phyloP scores from a whole-genome alignment of 2,329 filamentous ascomycete species.

The Pseudocercospora fijiensis region DNA sequence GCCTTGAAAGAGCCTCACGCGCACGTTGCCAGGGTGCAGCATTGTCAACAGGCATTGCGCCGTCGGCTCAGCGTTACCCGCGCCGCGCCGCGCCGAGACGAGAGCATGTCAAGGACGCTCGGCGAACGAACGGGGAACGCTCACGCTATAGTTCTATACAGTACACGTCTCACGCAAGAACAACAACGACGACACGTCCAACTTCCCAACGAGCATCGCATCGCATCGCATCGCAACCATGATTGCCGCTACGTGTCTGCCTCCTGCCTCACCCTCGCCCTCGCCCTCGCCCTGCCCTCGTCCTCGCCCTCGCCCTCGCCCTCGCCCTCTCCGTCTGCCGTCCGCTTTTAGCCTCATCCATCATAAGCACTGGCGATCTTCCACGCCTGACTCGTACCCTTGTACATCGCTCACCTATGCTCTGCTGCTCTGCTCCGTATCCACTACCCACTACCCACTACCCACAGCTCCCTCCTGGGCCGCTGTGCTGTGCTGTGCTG shows the following conservation, averaged over 20 bases:
- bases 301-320: too few relatives aligned
- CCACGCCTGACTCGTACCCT: conserved; percentile 16
- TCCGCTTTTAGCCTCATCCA: conserved; percentile 13
- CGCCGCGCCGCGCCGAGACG: not conserved
- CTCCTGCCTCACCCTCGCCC: conserved; percentile 12
- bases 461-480: conserved; percentile 9
- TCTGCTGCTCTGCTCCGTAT: too few relatives aligned
- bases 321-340: too few relatives aligned
- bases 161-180: conserved; percentile 6
- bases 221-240: not conserved
- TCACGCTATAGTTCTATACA: too few relatives aligned
- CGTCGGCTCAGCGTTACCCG: not conserved
- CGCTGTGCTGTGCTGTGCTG: too few relatives aligned
- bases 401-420: conserved; percentile 4
- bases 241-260: not conserved
- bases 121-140: too few relatives aligned
- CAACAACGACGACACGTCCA: not conserved
- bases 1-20: not conserved
- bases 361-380: conserved; percentile 17
- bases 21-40: not conserved
- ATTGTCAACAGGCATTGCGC: not conserved
- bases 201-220: not conserved
- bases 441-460: too few relatives aligned
- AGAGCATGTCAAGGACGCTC: not conserved
- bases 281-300: too few relatives aligned